Evolutionary conservation across 225 moss, liverwort and hornwort species (phyloP), one percentile per base, ranked within the genome.

Genomic region (Ulota crispa): DNA sequence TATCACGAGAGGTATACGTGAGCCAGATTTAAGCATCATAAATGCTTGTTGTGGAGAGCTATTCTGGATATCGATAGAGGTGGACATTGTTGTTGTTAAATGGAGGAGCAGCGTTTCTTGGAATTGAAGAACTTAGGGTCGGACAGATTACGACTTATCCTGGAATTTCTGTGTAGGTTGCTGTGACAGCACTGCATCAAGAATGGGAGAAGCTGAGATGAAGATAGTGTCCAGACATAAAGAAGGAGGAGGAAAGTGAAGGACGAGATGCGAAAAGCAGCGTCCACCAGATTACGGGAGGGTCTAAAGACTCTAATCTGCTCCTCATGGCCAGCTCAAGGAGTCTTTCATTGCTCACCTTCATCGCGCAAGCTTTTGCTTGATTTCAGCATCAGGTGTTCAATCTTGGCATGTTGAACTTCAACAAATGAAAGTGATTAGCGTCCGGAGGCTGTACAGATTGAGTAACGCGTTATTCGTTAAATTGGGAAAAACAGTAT

Each of bases 181-280:
- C 34, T 76, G 36, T 19, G 50, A 50, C 50, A 50, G 20, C 20
- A 14, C 0, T 16, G 34, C 57, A 67, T 72, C 64, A 24, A 61
- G 42, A 75, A 74, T 14, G 26, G 0, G 37, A 72, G 50, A 47
- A 76, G 37, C 55, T 31, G 63, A 72, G 76, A 83, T 76, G 23
- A 34, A 37, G 83, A 62, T 73, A n/a, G 47, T 82, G 55, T 70
- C 54, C 70, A 32, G 50, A 62, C 61, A 39, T 56, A 19, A 55
- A 24, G 13, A n/a, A 9, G 57, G 50, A 68, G 70, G 56, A 23
- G 20, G 75, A 42, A 66, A 71, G 75, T 53, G 55, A 76, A 69
- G 64, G 66, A 68, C 41, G 79, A 88, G 85, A 88, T 88, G 73
- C 77, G 85, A 88, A 88, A 88, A 83, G 88, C 64, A 83, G 59